Evolutionary conservation across 345 rosid species (phyloP).

Genomic region (Salix suchowensis): DNA sequence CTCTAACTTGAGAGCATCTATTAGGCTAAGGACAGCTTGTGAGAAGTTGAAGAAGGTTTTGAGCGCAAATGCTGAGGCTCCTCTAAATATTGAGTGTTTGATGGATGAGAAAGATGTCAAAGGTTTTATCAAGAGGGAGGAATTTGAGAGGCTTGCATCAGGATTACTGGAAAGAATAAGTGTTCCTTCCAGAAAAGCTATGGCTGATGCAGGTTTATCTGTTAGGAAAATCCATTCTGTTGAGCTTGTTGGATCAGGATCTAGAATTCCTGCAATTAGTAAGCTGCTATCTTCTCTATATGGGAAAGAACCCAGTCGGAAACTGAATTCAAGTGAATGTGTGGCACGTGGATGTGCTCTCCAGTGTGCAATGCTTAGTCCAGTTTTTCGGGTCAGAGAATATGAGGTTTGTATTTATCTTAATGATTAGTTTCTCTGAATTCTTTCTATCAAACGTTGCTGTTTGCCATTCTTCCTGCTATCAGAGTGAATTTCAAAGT

Average conservation of each 20-base stretch:
- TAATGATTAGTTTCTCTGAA: background rate
- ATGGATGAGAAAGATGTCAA: slow-evolving; percentile 67
- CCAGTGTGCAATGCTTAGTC: slow-evolving; percentile 67
- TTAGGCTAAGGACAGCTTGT: slow-evolving; percentile 54
- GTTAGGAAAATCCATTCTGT: slow-evolving; percentile 43
- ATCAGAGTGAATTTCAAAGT: background rate
- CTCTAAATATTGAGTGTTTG: slow-evolving; percentile 55
- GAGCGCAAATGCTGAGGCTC: slow-evolving; percentile 62
- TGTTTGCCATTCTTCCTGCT: background rate
- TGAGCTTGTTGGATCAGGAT: slow-evolving; percentile 63
- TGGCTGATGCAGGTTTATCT: slow-evolving; percentile 41
- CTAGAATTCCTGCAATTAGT: slow-evolving; percentile 53
- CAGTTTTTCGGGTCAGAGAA: slow-evolving; percentile 50
- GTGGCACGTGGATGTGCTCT: slow-evolving; percentile 66
- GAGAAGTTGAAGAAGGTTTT: slow-evolving; percentile 57
- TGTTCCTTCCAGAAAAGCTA: slow-evolving; percentile 44
- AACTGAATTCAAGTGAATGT: slow-evolving; percentile 57
- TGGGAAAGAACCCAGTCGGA: slow-evolving; percentile 51
- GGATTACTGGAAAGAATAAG: slow-evolving; percentile 36
- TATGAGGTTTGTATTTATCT: slow-evolving; percentile 44
- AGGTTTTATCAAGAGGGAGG: slow-evolving; percentile 57
- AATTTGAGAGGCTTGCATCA: slow-evolving; percentile 50
- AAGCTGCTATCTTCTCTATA: slow-evolving; percentile 43
- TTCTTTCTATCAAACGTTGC: background rate
- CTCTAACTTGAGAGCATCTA: slow-evolving; percentile 44